Conservation (phyloP, 1,284 basidiomycete species). For the Fistulinella staudtii region DNA sequence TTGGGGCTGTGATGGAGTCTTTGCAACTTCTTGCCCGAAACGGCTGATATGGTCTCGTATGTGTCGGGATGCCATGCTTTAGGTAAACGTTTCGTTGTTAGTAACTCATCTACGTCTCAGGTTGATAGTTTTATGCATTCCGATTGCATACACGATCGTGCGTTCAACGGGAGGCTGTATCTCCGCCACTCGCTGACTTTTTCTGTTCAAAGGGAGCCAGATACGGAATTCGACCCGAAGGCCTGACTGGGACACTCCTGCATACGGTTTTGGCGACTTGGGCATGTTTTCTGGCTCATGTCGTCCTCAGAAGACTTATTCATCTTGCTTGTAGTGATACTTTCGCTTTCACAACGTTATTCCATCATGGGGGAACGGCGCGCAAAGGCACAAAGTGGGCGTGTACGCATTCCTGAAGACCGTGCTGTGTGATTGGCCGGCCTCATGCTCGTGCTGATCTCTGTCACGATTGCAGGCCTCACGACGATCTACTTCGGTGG, state of each 20-base stretch:
- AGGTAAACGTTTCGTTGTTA: no score
- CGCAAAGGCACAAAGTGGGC: slow-evolving; percentile 48
- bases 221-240: slow-evolving; percentile 58
- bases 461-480: slow-evolving; percentile 22
- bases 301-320: no score
- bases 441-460: slow-evolving; percentile 38
- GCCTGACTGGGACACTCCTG: slow-evolving; percentile 54
- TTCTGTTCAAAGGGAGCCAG: slow-evolving; percentile 43
- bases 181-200: not conserved
- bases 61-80: slow-evolving; percentile 35
- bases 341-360: slow-evolving; percentile 47
- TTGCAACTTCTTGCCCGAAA: slow-evolving; percentile 66
- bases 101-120: no score
- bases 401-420: slow-evolving; percentile 55
- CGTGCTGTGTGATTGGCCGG: slow-evolving; percentile 46
- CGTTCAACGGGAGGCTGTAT: slow-evolving; percentile 7
- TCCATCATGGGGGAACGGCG: slow-evolving; percentile 48
- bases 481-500: slow-evolving; percentile 37
- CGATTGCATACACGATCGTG: slow-evolving; percentile 34
- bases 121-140: slow-evolving; percentile 38
- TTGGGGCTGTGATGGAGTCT: slow-evolving; percentile 43
- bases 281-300: slow-evolving; percentile 29
- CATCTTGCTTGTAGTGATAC: slow-evolving; percentile 40
- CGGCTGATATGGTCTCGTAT: slow-evolving; percentile 50
- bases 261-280: slow-evolving; percentile 59